phyloP scores from a whole-genome alignment of 148 eudicot species.

The Drosera capensis region DNA sequence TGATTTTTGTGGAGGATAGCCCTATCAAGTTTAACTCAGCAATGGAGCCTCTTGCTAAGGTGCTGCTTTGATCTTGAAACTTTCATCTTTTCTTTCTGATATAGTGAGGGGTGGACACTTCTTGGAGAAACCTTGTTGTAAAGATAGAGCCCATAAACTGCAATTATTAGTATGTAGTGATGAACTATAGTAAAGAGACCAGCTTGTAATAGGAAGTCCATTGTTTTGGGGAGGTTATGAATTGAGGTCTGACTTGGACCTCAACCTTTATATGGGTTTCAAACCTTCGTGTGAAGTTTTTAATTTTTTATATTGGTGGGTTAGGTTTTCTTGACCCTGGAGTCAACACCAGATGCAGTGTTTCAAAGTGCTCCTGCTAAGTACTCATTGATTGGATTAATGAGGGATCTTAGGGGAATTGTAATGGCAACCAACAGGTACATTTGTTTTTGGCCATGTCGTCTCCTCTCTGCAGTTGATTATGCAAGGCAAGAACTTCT shows the following conservation, averaged over 20 bases:
- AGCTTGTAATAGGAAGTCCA: too few species aligned
- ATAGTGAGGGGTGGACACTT: neutral
- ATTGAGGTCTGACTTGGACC: too few species aligned
- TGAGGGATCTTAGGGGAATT: conserved; percentile 95
- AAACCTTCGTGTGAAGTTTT: neutral
- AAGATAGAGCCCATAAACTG: too few species aligned
- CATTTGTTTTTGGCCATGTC: conserved; percentile 2
- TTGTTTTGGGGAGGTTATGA: too few species aligned
- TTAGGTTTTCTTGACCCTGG: conserved; percentile 65
- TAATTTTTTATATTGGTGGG: conserved; percentile 1
- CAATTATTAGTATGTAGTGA: too few species aligned
- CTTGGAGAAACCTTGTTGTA: too few species aligned
- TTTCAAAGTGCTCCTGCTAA: conserved; percentile 72
- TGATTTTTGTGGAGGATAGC: conserved; percentile 80
- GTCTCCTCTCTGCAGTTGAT: neutral
- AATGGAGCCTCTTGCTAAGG: conserved; percentile 78
- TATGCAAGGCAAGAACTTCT: too few species aligned
- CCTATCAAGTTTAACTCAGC: conserved; percentile 63
- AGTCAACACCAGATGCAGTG: conserved; percentile 67
- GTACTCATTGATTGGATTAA: conserved; percentile 69
- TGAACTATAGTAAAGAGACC: too few species aligned
- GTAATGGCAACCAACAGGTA: conserved; percentile 93
- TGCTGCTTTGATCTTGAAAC: conserved; percentile 3
- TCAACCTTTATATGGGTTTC: too few species aligned
- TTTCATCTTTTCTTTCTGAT: neutral